A percentile compares a stretch with the other conserved stretches of the same genome.
phyloP scores from a whole-genome alignment of 768 basidiomycete genomes.

The Suillus decipiens region DNA sequence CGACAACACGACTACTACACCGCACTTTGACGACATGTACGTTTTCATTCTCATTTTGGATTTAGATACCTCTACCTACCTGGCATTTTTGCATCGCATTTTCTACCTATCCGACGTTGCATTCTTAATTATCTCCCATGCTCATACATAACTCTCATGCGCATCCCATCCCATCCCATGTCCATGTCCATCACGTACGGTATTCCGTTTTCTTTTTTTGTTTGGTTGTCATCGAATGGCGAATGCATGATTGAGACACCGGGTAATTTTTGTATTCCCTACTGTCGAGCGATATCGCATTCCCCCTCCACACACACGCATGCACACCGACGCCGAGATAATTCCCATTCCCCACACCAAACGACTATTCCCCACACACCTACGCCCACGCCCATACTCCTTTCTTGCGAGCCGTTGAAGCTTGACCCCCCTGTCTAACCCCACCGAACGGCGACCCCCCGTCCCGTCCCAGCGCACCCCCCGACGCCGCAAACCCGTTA shows the following conservation, averaged over 20 bases:
- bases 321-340: not conserved
- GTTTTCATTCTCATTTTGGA: slow-evolving; percentile 6
- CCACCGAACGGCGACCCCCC: not conserved
- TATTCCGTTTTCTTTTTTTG: not conserved
- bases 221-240: not conserved
- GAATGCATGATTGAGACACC: not conserved
- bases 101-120: slow-evolving; percentile 10
- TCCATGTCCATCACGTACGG: not conserved
- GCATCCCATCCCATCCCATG: not conserved
- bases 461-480: not conserved
- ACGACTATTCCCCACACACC: not conserved
- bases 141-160: not conserved
- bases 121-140: slow-evolving; percentile 16
- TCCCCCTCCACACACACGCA: slow-evolving; percentile 1
- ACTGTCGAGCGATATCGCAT: not conserved
- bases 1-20: not conserved
- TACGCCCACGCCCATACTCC: not conserved
- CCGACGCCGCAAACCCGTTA: not conserved
- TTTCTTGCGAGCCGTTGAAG: not conserved
- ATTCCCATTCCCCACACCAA: not conserved
- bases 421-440: not conserved
- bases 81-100: slow-evolving; percentile 7
- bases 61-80: slow-evolving; percentile 3
- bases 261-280: slow-evolving; percentile 1
- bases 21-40: not conserved